phyloP scores from a whole-genome alignment of 257 asterid genomes.

The Forsythia suspensa region DNA sequence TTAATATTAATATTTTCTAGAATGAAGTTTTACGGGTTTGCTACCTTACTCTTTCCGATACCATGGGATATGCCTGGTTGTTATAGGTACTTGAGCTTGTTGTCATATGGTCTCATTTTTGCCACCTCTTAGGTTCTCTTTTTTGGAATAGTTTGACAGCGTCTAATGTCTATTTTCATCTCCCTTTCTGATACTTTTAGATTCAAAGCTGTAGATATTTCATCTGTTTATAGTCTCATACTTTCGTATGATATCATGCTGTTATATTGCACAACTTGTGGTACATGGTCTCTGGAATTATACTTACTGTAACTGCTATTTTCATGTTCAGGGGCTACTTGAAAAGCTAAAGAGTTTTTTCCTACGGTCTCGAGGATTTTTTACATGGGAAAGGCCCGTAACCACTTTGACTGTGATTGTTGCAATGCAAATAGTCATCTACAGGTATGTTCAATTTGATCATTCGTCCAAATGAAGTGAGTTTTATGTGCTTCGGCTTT shows the following conservation, averaged over 20 bases:
- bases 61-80: neutral
- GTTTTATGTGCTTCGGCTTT: neutral
- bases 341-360: slow-evolving; percentile 39
- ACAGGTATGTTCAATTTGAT: slow-evolving; percentile 46
- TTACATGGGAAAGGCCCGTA: slow-evolving; percentile 67
- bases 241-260: too few relatives aligned
- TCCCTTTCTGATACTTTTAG: neutral
- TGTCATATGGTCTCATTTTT: neutral
- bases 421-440: slow-evolving; percentile 44
- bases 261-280: neutral
- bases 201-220: neutral
- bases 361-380: slow-evolving; percentile 37
- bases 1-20: neutral
- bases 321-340: slow-evolving; percentile 55
- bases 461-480: neutral
- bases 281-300: neutral
- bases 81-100: neutral
- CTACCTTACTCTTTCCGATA: neutral
- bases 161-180: neutral
- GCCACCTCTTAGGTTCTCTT: neutral
- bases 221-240: too few relatives aligned
- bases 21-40: neutral
- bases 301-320: neutral
- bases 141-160: neutral
- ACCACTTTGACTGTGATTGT: slow-evolving; percentile 37